Conservation (phyloP, 768 basidiomycete species). For the Sporobolomyces roseus region DNA sequence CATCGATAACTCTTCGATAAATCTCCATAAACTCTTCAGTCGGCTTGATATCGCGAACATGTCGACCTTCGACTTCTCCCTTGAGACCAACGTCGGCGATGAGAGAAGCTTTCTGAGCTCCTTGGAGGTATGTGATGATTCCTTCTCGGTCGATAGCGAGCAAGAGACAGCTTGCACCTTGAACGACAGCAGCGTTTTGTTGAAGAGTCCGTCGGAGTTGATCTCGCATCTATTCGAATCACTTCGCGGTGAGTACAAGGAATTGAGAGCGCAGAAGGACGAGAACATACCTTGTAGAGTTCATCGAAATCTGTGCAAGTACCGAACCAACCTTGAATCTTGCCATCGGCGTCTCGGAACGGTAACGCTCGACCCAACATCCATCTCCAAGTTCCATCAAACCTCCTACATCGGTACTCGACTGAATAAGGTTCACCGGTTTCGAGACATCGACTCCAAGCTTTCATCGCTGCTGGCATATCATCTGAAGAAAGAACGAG, state of each 20-base stretch:
- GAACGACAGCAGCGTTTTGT: slow-evolving; percentile 30
- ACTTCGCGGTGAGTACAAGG: background rate
- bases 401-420: slow-evolving; percentile 36
- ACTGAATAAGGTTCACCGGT: slow-evolving; percentile 39
- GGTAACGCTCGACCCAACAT: slow-evolving; percentile 37
- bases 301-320: slow-evolving; percentile 43
- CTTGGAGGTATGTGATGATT: slow-evolving; percentile 26
- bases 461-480: slow-evolving; percentile 27
- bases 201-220: slow-evolving; percentile 22
- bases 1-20: slow-evolving; percentile 9
- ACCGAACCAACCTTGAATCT: slow-evolving; percentile 39
- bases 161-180: slow-evolving; percentile 27
- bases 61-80: background rate
- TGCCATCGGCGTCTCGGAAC: slow-evolving; percentile 27
- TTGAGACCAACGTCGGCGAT: background rate
- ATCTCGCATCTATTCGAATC: slow-evolving; percentile 25
- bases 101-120: slow-evolving; percentile 10
- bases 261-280: background rate
- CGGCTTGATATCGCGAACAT: slow-evolving; percentile 5
- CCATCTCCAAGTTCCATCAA: slow-evolving; percentile 41
- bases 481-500: slow-evolving; percentile 19
- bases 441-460: slow-evolving; percentile 37
- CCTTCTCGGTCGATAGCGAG: slow-evolving; percentile 22
- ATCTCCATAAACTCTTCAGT: background rate
- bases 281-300: slow-evolving; percentile 19